Evolutionary conservation across 2,329 filamentous ascomycete genomes (phyloP).

Genomic region (Talaromyces marneffei): DNA sequence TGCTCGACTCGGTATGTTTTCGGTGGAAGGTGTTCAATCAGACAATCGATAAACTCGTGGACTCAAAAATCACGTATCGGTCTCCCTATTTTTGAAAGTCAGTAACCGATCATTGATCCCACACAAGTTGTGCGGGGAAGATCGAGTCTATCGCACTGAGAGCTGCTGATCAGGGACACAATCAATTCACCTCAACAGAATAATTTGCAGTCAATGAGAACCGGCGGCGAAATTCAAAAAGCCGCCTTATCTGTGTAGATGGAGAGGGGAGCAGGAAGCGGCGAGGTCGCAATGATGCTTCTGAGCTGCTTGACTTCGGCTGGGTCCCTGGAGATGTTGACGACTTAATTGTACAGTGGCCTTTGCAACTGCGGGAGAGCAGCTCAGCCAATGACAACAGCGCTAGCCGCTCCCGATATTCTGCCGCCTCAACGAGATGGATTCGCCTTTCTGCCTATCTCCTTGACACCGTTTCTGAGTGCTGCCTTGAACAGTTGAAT

Average conservation of each 20-base stretch:
- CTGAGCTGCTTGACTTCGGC: constrained; percentile 5
- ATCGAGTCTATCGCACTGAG: constrained; percentile 16
- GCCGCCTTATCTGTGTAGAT: constrained; percentile 17
- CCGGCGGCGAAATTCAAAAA: constrained; percentile 14
- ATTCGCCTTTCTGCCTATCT: not conserved
- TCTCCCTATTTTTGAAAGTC: constrained; percentile 19
- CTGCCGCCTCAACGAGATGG: constrained; percentile 16
- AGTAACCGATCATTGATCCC: constrained; percentile 18
- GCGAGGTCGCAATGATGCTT: constrained; percentile 15
- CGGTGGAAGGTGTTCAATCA: not conserved
- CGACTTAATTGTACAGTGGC: constrained; percentile 32
- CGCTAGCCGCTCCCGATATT: constrained; percentile 16
- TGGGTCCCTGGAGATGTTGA: constrained; percentile 18
- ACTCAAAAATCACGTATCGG: constrained; percentile 16
- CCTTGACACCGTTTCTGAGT: not conserved
- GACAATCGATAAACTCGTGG: not conserved
- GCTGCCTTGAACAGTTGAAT: not conserved
- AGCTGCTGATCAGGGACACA: not conserved
- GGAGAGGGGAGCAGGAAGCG: constrained; percentile 18
- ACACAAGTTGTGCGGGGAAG: constrained; percentile 15
- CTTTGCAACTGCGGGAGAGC: constrained; percentile 25
- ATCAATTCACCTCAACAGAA: not conserved
- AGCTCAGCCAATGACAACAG: constrained; percentile 28
- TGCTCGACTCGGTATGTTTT: not conserved
- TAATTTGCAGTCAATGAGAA: constrained; percentile 11